Conservation (phyloP, 352 stramenopile species). For the Phytophthora crassamura region DNA sequence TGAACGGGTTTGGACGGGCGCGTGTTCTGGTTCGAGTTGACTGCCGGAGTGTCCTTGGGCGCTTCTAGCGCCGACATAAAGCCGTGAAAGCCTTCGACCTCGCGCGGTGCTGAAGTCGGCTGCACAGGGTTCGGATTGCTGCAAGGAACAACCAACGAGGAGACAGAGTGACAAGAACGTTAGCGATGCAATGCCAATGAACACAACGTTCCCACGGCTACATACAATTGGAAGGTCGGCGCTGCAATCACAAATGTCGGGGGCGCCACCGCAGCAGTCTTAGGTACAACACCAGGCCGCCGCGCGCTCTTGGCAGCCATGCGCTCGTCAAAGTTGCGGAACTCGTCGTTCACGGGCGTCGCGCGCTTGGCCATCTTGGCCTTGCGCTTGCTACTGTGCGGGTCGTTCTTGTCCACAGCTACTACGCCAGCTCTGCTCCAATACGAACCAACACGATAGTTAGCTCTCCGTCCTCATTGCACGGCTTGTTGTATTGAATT, state of each 20-base stretch:
- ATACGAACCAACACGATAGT: not conserved
- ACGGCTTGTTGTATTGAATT: not conserved
- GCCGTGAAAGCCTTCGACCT: conserved; percentile 75
- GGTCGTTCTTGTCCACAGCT: conserved; percentile 45
- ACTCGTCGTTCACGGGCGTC: conserved; percentile 54
- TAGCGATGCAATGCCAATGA: not conserved
- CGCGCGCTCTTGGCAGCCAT: conserved; percentile 57
- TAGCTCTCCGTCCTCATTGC: not conserved
- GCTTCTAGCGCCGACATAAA: conserved; percentile 70
- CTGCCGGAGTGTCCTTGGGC: conserved; percentile 43
- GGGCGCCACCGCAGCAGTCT: conserved; percentile 44
- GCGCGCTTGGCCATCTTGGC: conserved; percentile 44
- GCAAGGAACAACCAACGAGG: not conserved
- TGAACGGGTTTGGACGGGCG: conserved; percentile 40
- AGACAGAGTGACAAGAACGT: not conserved
- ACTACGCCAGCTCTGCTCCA: conserved; percentile 44
- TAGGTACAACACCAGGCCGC: conserved; percentile 23
- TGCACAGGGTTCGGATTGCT: conserved; percentile 40
- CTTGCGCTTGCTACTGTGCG: conserved; percentile 31
- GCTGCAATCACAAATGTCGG: conserved; percentile 69
- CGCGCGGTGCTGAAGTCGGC: conserved; percentile 18
- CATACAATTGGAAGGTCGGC: conserved; percentile 80
- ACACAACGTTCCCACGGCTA: conserved; percentile 4
- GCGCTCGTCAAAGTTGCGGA: conserved; percentile 83
- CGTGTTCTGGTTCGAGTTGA: conserved; percentile 29